phyloP scores from a whole-genome alignment of 768 basidiomycete species.

The Auriscalpium vulgare region DNA sequence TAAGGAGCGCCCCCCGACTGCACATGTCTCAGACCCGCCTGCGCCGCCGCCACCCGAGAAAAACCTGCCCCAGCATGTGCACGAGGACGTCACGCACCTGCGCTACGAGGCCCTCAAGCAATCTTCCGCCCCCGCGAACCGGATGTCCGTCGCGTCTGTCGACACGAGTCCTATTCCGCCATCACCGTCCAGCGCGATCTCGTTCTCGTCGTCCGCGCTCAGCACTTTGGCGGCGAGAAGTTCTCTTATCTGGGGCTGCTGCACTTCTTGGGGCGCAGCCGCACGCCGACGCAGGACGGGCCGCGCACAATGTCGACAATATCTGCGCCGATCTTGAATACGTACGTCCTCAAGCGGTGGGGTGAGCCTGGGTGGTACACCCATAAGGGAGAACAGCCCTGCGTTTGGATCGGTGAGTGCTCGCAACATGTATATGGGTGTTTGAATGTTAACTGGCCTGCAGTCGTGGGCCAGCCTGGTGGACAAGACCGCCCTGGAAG shows the following conservation, averaged over 20 bases:
- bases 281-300: slow-evolving; percentile 45
- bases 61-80: neutral
- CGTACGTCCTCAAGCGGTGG: slow-evolving; percentile 13
- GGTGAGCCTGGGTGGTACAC: slow-evolving; percentile 19
- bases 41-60: slow-evolving; percentile 19
- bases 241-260: slow-evolving; percentile 5
- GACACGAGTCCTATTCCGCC: slow-evolving; percentile 24
- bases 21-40: slow-evolving; percentile 19
- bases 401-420: slow-evolving; percentile 59
- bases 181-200: neutral
- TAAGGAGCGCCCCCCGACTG: slow-evolving; percentile 18
- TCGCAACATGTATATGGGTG: slow-evolving; percentile 1
- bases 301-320: slow-evolving; percentile 42
- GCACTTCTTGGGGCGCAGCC: slow-evolving; percentile 46
- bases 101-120: slow-evolving; percentile 81
- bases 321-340: slow-evolving; percentile 56
- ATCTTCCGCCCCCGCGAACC: slow-evolving; percentile 36
- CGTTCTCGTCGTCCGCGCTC: neutral
- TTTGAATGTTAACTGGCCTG: neutral
- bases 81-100: slow-evolving; percentile 25
- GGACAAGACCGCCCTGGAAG: slow-evolving; percentile 75
- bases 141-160: slow-evolving; percentile 59
- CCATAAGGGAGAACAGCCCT: slow-evolving; percentile 42
- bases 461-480: slow-evolving; percentile 93
- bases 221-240: slow-evolving; percentile 31